phyloP scores from a whole-genome alignment of 495 filamentous ascomycete genomes.

The Penicillium lividum region DNA sequence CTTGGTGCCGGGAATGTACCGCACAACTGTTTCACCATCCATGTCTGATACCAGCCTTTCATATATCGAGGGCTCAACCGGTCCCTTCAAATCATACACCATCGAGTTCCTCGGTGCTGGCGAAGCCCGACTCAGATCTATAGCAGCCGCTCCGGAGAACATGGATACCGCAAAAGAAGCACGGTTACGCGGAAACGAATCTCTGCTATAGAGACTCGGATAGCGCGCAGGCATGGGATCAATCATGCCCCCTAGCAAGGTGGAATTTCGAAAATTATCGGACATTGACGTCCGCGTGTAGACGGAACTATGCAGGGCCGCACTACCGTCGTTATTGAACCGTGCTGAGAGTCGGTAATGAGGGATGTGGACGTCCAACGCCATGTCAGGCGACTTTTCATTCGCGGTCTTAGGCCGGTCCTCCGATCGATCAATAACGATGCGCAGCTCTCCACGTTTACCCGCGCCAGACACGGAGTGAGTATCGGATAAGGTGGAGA shows the following conservation, averaged over 20 bases:
- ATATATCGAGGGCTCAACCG: slow-evolving; percentile 65
- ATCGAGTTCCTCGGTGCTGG: slow-evolving; percentile 37
- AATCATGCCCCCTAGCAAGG: slow-evolving; percentile 34
- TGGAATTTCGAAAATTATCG: slow-evolving; percentile 56
- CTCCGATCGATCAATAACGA: slow-evolving; percentile 80
- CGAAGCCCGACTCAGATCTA: slow-evolving; percentile 37
- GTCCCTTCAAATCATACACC: slow-evolving; percentile 46
- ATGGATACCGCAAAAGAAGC: slow-evolving; percentile 44
- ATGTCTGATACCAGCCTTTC: slow-evolving; percentile 70
- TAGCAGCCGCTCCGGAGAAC: slow-evolving; percentile 48
- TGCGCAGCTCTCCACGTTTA: slow-evolving; percentile 66
- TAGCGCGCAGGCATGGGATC: slow-evolving; percentile 23
- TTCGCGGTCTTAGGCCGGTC: slow-evolving; percentile 69
- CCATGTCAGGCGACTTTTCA: slow-evolving; percentile 50
- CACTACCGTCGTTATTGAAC: slow-evolving; percentile 76
- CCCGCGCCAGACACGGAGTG: slow-evolving; percentile 34
- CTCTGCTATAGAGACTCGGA: slow-evolving; percentile 25
- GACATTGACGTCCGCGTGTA: slow-evolving; percentile 55
- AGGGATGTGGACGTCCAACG: slow-evolving; percentile 80
- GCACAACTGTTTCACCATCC: slow-evolving; percentile 81
- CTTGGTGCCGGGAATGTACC: slow-evolving; percentile 69
- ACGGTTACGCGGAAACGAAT: slow-evolving; percentile 27
- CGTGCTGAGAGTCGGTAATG: slow-evolving; percentile 82
- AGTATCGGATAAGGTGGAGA: slow-evolving; percentile 61
- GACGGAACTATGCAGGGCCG: slow-evolving; percentile 75